Base-by-base conservation (phyloP, 345 rosid species). In the Aquilaria yunnanensis region DNA sequence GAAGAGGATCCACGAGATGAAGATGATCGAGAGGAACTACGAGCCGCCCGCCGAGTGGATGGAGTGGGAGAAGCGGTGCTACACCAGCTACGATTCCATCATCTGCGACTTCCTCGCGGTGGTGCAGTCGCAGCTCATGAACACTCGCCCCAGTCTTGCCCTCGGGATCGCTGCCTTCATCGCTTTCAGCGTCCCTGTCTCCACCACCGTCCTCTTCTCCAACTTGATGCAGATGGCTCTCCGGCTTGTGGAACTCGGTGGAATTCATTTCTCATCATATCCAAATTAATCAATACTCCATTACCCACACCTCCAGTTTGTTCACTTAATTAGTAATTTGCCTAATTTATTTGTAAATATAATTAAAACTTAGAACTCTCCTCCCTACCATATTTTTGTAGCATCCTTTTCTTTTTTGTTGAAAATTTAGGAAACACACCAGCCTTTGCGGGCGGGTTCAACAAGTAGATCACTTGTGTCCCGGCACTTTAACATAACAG, bases 51-150 rank as follows among this genome's bases (percentile, higher is more conserved):
- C 73, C 14, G 71, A 81, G 6, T 85, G 96, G 96, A 78, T 77
- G 82, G 81, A 75, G 2, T 89, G 91, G 91, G 91, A 89, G 81
- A 84, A 86, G 47, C 85, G 74, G 13, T 81, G 59, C 33, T 85
- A 74, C 47, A 65, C 67, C 30, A 61, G 59, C 56, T 89, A 84
- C 51, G 81, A 81, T 66, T 72, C 85, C 3, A 16, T 75, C 1
- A 75, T 89, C 14, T 86, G 91, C 53, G 83, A 79, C 1, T 33
- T 50, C 14, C 29, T 86, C 65, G 89, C 86, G 30, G 62, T 77
- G 16, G 32, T 86, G 47, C 92, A 88, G 47, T 62, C 77, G 1
- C 74, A 45, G 60, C 60, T 88, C 77, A 83, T 88, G 92, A 73
- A 81, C 2, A 73, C 82, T 1, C 79, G 92, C 14, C 96, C 96